A percentile compares a stretch with the other conserved stretches of the same genome.
These are phyloP conservation scores for Rhizopogon sp. DNA, from an alignment of 768 basidiomycete species.

Conservation along the genomic window DNA sequence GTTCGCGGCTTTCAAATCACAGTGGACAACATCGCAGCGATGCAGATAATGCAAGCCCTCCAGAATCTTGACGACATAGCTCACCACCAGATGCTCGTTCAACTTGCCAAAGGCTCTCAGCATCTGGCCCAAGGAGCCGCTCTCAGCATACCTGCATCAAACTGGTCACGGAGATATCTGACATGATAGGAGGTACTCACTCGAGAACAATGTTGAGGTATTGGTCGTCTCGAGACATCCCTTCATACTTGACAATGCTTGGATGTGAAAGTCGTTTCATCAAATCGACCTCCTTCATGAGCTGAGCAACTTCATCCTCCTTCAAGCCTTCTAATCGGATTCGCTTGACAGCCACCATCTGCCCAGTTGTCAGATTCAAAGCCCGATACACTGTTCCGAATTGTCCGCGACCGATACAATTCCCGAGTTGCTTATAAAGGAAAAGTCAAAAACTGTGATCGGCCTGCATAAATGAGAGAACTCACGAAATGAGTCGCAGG, in stretches of 20 bases:
- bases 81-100: conserved; percentile 86
- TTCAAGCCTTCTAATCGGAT: conserved; percentile 87
- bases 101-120: conserved; percentile 91
- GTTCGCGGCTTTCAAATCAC: conserved; percentile 97
- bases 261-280: conserved; percentile 90
- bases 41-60: conserved; percentile 96
- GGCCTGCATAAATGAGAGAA: conserved; percentile 14
- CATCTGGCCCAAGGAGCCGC: conserved; percentile 90
- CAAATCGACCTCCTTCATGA: conserved; percentile 93
- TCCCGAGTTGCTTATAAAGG: conserved; percentile 81
- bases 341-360: conserved; percentile 99
- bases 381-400: conserved; percentile 96
- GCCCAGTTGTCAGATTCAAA: conserved; percentile 88
- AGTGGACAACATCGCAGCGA: conserved; percentile 86
- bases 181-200: conserved; percentile 43
- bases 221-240: conserved; percentile 86
- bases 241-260: conserved; percentile 96
- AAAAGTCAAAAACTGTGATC: neutral
- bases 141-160: conserved; percentile 80
- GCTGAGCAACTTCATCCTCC: conserved; percentile 83
- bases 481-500: conserved; percentile 78
- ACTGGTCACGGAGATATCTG: conserved; percentile 9
- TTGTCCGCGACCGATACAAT: conserved; percentile 95
- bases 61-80: conserved; percentile 94
- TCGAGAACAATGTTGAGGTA: conserved; percentile 92